phyloP scores from a whole-genome alignment of 2,329 filamentous ascomycete genomes.

The Trichoderma gracile region DNA sequence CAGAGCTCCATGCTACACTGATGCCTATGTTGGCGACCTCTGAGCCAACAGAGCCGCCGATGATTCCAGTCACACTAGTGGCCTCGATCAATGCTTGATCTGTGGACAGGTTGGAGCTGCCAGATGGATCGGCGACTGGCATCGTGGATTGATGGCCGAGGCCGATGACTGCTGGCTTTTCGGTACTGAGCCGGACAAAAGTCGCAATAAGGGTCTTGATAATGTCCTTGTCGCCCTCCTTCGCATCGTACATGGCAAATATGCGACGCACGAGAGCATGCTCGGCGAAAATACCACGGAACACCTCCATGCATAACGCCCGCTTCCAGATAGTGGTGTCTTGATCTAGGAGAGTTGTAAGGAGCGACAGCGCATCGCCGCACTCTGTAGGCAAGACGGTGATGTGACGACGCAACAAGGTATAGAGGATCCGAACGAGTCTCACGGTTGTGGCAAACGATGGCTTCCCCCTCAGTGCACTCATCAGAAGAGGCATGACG shows the following conservation, averaged over 20 bases:
- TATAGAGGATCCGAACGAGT: slow-evolving; percentile 78
- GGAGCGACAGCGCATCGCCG: slow-evolving; percentile 75
- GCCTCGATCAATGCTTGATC: slow-evolving; percentile 90
- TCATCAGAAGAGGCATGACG: slow-evolving; percentile 81
- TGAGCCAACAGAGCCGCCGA: slow-evolving; percentile 68
- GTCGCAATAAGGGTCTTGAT: slow-evolving; percentile 80
- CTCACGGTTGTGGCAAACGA: slow-evolving; percentile 82
- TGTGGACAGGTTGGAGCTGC: slow-evolving; percentile 58
- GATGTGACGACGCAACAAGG: slow-evolving; percentile 77
- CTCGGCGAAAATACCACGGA: slow-evolving; percentile 82
- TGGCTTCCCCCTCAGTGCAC: slow-evolving; percentile 72
- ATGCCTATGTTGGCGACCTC: slow-evolving; percentile 74
- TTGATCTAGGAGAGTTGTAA: slow-evolving; percentile 86
- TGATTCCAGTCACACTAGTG: slow-evolving; percentile 83
- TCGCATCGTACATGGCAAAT: slow-evolving; percentile 75
- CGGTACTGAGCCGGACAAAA: slow-evolving; percentile 89
- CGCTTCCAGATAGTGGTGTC: slow-evolving; percentile 85
- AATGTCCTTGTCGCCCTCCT: slow-evolving; percentile 70
- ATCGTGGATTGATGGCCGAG: slow-evolving; percentile 86
- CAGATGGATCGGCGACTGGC: slow-evolving; percentile 61
- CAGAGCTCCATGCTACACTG: slow-evolving; percentile 86
- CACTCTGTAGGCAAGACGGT: slow-evolving; percentile 74
- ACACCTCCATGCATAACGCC: slow-evolving; percentile 86
- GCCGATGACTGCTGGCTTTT: slow-evolving; percentile 86
- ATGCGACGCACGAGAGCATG: slow-evolving; percentile 75